These are phyloP conservation scores for Dioscorea alata DNA, from an alignment of 106 monocot genomes.

Conservation along the genomic window DNA sequence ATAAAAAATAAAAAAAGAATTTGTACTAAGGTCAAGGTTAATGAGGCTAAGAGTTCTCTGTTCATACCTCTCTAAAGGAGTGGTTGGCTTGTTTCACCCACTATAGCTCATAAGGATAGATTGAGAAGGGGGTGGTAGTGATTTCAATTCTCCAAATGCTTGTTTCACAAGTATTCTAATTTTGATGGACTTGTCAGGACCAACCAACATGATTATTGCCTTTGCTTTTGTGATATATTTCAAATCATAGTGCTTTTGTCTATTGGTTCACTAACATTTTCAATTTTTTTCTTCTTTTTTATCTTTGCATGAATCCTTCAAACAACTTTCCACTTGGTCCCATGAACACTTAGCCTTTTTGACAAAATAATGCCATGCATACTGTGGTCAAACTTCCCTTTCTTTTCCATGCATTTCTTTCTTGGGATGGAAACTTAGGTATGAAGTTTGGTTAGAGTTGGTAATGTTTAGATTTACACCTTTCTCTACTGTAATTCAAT, in stretches of 20 bases:
- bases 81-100: conserved; percentile 26
- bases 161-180: conserved; percentile 14
- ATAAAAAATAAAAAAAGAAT: neutral
- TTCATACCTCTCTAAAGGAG: conserved; percentile 17
- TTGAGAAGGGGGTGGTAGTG: neutral
- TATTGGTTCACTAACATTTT: neutral
- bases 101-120: conserved; percentile 5
- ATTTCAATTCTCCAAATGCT: conserved; percentile 11
- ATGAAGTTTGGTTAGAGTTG: conserved; percentile 5
- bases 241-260: conserved; percentile 1
- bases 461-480: neutral
- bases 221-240: conserved; percentile 6
- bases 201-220: conserved; percentile 9
- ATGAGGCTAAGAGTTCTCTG: neutral
- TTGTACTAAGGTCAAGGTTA: conserved; percentile 4
- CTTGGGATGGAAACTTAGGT: too few relatives aligned
- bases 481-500: too few relatives aligned
- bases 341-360: neutral
- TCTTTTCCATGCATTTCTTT: neutral
- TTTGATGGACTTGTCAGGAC: neutral
- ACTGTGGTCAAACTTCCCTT: neutral
- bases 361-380: neutral
- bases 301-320: conserved; percentile 9
- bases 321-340: neutral
- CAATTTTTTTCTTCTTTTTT: neutral